Percentiles rank a stretch among this genome's conserved stretches.
Conservation (phyloP, 2,329 filamentous ascomycete genomes). For the Botryotinia convoluta region DNA sequence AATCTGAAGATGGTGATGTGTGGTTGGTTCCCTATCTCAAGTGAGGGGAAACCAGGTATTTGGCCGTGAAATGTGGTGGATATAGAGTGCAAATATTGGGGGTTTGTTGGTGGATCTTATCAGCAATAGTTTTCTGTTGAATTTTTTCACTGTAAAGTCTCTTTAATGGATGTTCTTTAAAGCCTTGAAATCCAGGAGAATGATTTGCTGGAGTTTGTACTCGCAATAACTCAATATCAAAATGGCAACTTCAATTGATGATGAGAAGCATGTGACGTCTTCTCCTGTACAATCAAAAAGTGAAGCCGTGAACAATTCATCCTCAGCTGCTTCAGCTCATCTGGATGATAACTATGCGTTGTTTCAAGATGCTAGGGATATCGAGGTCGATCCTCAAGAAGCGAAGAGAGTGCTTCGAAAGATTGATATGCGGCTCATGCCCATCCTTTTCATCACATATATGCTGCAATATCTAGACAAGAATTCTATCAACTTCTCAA, state of each 20-base stretch:
- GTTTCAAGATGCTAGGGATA: slow-evolving; percentile 37
- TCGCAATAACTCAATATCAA: background rate
- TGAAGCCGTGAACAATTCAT: slow-evolving; percentile 17
- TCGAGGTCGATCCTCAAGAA: slow-evolving; percentile 32
- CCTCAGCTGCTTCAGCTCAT: slow-evolving; percentile 27
- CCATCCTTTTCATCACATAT: slow-evolving; percentile 56
- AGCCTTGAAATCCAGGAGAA: background rate
- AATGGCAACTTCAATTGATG: slow-evolving; percentile 22
- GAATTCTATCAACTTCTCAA: slow-evolving; percentile 51
- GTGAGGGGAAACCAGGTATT: slow-evolving; percentile 7
- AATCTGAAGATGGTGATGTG: background rate
- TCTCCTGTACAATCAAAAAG: slow-evolving; percentile 9
- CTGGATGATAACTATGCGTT: slow-evolving; percentile 42
- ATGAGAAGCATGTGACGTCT: slow-evolving; percentile 23
- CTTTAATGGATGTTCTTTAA: background rate
- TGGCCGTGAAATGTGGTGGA: background rate
- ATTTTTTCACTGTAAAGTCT: background rate
- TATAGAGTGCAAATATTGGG: background rate
- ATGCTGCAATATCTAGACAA: slow-evolving; percentile 63
- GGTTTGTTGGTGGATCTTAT: background rate
- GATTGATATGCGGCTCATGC: slow-evolving; percentile 55
- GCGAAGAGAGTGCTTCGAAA: slow-evolving; percentile 48
- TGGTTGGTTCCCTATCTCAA: slow-evolving; percentile 14
- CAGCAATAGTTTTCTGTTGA: background rate
- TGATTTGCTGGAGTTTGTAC: background rate